These are phyloP conservation scores for Paramecium sonneborni DNA, from an alignment of 73 alveolate genomes.

Conservation along the genomic window DNA sequence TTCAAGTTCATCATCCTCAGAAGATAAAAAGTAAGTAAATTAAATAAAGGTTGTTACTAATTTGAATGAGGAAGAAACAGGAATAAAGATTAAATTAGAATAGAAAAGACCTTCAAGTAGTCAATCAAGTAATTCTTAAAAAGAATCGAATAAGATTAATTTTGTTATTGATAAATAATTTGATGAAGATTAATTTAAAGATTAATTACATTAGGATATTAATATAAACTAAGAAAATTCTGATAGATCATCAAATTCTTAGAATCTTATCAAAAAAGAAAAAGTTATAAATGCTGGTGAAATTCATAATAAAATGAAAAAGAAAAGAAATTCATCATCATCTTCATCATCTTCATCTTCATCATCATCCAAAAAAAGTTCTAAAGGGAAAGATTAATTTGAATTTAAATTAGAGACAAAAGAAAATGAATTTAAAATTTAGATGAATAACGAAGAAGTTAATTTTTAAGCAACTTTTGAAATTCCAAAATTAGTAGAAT, in stretches of 20 bases:
- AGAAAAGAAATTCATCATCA: not conserved
- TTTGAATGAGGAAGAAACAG: not conserved
- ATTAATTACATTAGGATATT: not conserved
- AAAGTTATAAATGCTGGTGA: not conserved
- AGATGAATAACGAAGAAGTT: not conserved
- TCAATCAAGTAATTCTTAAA: not conserved
- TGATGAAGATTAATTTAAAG: not conserved
- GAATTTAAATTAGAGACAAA: not conserved
- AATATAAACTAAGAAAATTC: not conserved
- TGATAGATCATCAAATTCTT: not conserved
- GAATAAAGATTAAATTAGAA: not conserved
- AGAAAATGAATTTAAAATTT: not conserved
- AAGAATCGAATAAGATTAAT: not conserved
- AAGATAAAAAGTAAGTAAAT: not conserved
- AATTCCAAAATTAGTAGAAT: not conserved
- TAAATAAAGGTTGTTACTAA: not conserved
- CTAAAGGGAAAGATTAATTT: not conserved
- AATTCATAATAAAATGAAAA: not conserved
- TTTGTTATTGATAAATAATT: not conserved
- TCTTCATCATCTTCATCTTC: not conserved
- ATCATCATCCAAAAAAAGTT: not conserved
- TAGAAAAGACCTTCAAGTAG: not conserved
- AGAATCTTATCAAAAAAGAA: not conserved
- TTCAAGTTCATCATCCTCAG: not conserved
- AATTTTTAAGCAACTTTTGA: not conserved